Percentiles rank a stretch among this genome's conserved stretches.
Evolutionary conservation across 202 grass and related monocot species (phyloP).

Genomic region (Zoysia matrella): DNA sequence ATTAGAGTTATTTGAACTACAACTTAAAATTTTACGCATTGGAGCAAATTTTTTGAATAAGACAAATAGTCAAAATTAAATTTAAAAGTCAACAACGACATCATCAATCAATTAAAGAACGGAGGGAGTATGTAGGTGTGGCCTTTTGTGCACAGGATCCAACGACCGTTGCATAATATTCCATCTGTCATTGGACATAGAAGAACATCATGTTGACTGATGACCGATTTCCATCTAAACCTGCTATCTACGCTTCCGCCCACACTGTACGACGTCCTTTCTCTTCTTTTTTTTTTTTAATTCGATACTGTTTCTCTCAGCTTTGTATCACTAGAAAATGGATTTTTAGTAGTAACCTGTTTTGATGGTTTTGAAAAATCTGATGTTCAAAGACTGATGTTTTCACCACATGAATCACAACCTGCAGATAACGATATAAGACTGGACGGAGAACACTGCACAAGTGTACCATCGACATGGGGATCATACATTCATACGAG

Average conservation of each 20-base stretch:
- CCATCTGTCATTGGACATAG: not conserved
- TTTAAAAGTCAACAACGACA: no score
- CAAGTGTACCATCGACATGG: not conserved
- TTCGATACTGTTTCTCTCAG: not conserved
- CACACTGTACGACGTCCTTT: not conserved
- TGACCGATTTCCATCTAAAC: not conserved
- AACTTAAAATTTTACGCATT: no score
- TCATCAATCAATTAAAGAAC: no score
- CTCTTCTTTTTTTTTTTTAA: not conserved
- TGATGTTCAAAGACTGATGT: no score
- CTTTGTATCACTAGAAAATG: not conserved
- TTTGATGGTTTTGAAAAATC: no score
- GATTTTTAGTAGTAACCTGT: no score
- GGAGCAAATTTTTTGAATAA: no score
- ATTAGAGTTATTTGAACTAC: no score
- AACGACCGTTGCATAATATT: conserved; percentile 5
- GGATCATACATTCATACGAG: not conserved
- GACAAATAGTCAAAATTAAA: no score
- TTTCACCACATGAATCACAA: not conserved
- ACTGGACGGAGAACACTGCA: not conserved
- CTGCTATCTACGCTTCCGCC: not conserved
- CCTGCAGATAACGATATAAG: not conserved
- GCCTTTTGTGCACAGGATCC: conserved; percentile 1
- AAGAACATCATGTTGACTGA: not conserved
- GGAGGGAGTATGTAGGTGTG: not conserved